These are phyloP conservation scores for Immersiella caudata DNA, from an alignment of 495 filamentous ascomycete species.

Conservation along the genomic window DNA sequence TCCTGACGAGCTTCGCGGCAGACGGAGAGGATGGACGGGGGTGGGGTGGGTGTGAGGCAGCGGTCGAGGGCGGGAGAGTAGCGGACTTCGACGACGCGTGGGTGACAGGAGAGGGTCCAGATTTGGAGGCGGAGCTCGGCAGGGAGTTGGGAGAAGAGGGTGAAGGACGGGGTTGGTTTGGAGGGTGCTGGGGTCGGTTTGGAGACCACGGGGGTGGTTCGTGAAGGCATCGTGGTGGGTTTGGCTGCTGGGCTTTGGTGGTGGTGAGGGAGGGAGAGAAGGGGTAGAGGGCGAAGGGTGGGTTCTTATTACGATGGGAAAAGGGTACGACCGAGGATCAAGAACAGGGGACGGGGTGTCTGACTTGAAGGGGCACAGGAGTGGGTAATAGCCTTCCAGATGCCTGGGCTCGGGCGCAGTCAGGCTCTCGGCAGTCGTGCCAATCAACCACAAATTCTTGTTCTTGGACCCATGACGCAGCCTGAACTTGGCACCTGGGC, in stretches of 20 bases:
- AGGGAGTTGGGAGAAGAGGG: conserved; percentile 47
- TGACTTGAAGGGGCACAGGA: neutral
- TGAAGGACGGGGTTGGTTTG: conserved; percentile 31
- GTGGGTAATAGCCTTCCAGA: neutral
- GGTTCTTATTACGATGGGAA: neutral
- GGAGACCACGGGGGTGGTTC: neutral
- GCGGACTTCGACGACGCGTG: conserved; percentile 47
- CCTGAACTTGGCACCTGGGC: neutral
- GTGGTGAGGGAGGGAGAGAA: neutral
- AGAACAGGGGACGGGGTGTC: neutral
- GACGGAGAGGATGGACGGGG: conserved; percentile 46
- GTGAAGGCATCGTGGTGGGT: neutral
- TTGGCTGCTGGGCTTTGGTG: neutral
- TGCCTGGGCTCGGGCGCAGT: neutral
- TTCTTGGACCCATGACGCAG: neutral
- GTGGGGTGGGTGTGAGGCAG: conserved; percentile 42
- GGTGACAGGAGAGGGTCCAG: conserved; percentile 45
- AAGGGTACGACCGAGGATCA: neutral
- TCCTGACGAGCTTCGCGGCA: conserved; percentile 51
- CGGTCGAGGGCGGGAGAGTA: conserved; percentile 38
- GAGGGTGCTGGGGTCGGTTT: neutral
- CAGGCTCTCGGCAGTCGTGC: neutral
- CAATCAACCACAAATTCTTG: neutral
- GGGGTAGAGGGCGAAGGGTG: neutral
- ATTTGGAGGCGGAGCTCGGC: conserved; percentile 55